Evolutionary conservation across 2,329 filamentous ascomycete species (phyloP).

Genomic region (Colletotrichum camelliae): DNA sequence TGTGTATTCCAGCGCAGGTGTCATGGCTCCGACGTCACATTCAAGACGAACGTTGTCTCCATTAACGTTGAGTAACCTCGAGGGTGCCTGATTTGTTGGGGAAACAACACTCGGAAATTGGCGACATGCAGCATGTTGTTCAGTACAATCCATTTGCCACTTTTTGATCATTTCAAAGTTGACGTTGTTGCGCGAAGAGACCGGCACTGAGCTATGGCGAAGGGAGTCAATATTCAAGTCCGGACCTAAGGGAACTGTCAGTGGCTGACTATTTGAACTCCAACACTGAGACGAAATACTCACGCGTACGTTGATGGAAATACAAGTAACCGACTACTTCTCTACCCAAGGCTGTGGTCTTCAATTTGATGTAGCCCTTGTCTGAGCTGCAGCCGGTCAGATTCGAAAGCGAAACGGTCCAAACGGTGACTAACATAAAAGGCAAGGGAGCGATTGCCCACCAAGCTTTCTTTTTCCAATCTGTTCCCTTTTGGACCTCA

Average conservation of each 20-base stretch:
- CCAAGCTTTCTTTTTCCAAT: not conserved
- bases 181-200: not conserved
- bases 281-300: not conserved
- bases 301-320: not conserved
- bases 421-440: not conserved
- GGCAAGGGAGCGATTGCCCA: not conserved
- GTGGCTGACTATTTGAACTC: accelerated
- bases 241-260: not conserved
- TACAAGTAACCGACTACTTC: not conserved
- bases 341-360: not conserved
- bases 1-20: not conserved
- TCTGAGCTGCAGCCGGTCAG: not conserved
- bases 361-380: not conserved
- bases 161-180: not conserved
- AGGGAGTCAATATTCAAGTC: not conserved
- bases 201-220: not conserved
- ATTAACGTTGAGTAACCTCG: not conserved
- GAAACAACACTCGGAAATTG: not conserved
- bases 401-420: not conserved
- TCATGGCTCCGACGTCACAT: not conserved
- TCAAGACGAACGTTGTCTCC: not conserved
- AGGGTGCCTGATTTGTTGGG: not conserved
- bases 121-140: not conserved
- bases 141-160: not conserved
- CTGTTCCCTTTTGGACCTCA: not conserved